phyloP scores from a whole-genome alignment of 371 early-diverging fungal genomes.

The Apophysomyces variabilis region DNA sequence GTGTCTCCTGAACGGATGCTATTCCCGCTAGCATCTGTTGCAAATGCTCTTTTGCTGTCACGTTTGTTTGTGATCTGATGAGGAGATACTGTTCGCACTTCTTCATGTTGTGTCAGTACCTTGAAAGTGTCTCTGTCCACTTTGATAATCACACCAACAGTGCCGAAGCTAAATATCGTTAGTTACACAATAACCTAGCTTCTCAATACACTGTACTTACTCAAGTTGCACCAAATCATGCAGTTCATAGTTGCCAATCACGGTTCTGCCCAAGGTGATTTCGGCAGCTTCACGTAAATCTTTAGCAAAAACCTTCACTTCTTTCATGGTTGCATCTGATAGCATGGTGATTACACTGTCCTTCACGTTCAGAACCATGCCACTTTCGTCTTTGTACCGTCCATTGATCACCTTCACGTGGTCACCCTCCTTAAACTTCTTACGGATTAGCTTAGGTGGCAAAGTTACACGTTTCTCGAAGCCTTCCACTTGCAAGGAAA shows the following conservation, averaged over 20 bases:
- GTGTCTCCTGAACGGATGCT: constrained; percentile 81
- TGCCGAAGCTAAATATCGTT: constrained; percentile 51
- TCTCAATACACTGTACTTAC: constrained; percentile 44
- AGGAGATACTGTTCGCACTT: constrained; percentile 66
- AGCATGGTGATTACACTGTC: constrained; percentile 83
- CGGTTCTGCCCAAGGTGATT: constrained; percentile 51
- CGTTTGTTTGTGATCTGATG: constrained; percentile 77
- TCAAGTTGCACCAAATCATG: constrained; percentile 89
- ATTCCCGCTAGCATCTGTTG: constrained; percentile 78
- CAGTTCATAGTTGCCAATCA: constrained; percentile 71
- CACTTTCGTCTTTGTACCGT: constrained; percentile 84
- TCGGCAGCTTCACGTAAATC: constrained; percentile 82
- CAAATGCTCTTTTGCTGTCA: constrained; percentile 70
- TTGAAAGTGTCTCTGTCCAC: constrained; percentile 77
- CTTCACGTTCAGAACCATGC: constrained; percentile 83
- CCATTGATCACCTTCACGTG: constrained; percentile 95
- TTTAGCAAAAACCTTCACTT: constrained; percentile 85
- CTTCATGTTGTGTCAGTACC: constrained; percentile 83
- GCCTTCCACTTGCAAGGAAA: constrained; percentile 61
- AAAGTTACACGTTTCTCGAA: constrained; percentile 51
- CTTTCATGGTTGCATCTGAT: constrained; percentile 75
- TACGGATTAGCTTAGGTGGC: constrained; percentile 74
- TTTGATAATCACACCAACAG: constrained; percentile 86
- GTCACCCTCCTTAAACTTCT: constrained; percentile 89
- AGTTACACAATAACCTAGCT: background rate